Base-by-base conservation (phyloP, 257 asterid species). In the Lithospermum erythrorhizon region DNA sequence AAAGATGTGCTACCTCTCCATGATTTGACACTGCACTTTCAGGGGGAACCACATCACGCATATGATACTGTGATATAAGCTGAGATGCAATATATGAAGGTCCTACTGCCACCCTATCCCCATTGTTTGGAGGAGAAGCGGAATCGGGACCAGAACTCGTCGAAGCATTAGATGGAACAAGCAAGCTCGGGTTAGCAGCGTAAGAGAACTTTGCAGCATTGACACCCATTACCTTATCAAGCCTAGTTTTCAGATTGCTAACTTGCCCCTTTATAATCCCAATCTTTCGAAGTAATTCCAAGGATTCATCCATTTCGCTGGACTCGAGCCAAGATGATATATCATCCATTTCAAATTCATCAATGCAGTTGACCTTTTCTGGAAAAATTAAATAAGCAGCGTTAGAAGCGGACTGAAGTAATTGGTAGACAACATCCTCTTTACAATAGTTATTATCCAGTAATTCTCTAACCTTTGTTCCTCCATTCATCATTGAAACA, bases 71-170 rank as follows among this genome's bases (percentile, higher is more conserved):
- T 2, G 81, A 60, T 30, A 73, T 71, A 65, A 74, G 80, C 77
- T 78, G 85, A 57, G 94, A 80, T 56, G 85, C 75, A 62, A 71
- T 68, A 68, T 58, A 58, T 61, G 65, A 69, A 54, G 78, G 72
- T 75, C 75, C 84, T 22, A 59, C 74, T 9, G 69, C 72, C 72
- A 68, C 70, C 71, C 67, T 73, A 25, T 72, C 81, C 75, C 73
- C 86, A 32, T 67, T 69, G 51, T 69, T 69, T 68, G 83, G 70
- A 63, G 78, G 65, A 65, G 81, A 62, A 51, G 65, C 61, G 71
- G 69, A 64, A 58, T 56, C 53, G 67, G 21, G 79, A 63, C 81
- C 70, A 55, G 76, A 68, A 72, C 69, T 70, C 24, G 58, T 32
- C 64, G 58, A 67, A 63, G 59, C 72, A 51, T 68, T 52, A 69